Evolutionary conservation across 225 moss, liverwort and hornwort species (phyloP).

Genomic region (Pseudoscleropodium purum): DNA sequence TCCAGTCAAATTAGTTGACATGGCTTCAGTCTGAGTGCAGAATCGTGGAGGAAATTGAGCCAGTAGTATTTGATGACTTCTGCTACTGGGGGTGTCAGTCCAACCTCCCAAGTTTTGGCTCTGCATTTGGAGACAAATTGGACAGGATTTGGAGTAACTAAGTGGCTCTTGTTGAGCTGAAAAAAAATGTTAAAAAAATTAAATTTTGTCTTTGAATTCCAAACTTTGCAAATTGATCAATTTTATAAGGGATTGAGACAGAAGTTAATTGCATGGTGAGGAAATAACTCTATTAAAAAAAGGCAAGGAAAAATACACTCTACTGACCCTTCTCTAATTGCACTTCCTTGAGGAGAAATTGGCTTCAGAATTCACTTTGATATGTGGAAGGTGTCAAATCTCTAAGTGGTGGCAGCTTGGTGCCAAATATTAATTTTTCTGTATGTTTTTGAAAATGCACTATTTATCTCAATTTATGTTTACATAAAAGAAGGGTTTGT

Average conservation of each 20-base stretch:
- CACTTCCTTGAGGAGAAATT: not conserved
- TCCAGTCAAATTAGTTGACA: not conserved
- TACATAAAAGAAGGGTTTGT: too few species aligned
- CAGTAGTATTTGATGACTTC: not conserved
- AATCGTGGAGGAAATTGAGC: not conserved
- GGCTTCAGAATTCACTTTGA: not conserved
- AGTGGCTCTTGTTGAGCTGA: not conserved
- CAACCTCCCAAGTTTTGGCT: not conserved
- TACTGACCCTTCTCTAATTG: not conserved
- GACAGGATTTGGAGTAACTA: not conserved
- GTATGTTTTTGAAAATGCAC: not conserved
- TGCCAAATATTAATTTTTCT: not conserved
- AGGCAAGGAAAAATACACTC: not conserved
- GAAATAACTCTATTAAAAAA: not conserved
- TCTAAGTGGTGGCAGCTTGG: not conserved
- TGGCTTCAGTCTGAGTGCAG: not conserved
- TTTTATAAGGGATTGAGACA: too few species aligned
- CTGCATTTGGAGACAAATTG: not conserved
- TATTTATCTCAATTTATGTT: not conserved
- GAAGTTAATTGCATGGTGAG: too few species aligned
- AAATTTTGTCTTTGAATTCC: not conserved
- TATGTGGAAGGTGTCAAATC: not conserved
- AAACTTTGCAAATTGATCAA: not conserved
- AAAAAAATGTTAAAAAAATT: not conserved
- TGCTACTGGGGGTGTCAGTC: not conserved